These are phyloP conservation scores for Cordyceps militaris DNA, from an alignment of 2,329 filamentous ascomycete species.

Conservation along the genomic window DNA sequence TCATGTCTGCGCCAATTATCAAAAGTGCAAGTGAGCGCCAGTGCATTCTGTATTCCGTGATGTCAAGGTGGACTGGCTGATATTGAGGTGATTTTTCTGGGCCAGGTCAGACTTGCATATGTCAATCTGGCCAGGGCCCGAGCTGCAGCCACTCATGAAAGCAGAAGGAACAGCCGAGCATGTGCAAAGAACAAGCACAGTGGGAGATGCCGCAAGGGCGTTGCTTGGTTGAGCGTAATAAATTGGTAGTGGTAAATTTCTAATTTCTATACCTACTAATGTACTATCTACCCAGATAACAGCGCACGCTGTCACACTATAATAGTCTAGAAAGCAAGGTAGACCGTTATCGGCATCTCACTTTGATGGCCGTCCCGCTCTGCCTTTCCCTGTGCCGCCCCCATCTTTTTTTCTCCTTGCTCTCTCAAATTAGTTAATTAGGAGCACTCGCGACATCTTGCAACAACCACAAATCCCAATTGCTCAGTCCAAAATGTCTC, in stretches of 20 bases:
- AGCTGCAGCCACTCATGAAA: background rate
- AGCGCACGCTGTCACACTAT: background rate
- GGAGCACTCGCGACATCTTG: conserved; percentile 6
- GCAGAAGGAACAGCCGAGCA: background rate
- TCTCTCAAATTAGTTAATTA: conserved; percentile 2
- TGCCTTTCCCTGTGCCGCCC: background rate
- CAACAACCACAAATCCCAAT: background rate
- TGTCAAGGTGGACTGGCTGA: background rate
- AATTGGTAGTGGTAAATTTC: too few relatives aligned
- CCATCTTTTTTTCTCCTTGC: background rate
- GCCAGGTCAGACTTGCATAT: background rate
- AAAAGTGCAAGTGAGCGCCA: background rate
- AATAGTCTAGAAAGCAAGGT: background rate
- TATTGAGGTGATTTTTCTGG: background rate
- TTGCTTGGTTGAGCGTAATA: background rate
- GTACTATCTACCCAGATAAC: too few relatives aligned
- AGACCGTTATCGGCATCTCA: background rate
- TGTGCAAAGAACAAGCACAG: background rate
- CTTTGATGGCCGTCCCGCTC: background rate
- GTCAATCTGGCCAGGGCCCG: background rate
- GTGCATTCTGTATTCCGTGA: background rate
- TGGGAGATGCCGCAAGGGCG: background rate
- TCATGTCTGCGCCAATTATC: background rate
- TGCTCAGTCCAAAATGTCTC: conserved; percentile 45
- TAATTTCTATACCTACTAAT: too few relatives aligned